phyloP scores from a whole-genome alignment of 1,284 basidiomycete species.

The Sanguinoderma infundibulare region DNA sequence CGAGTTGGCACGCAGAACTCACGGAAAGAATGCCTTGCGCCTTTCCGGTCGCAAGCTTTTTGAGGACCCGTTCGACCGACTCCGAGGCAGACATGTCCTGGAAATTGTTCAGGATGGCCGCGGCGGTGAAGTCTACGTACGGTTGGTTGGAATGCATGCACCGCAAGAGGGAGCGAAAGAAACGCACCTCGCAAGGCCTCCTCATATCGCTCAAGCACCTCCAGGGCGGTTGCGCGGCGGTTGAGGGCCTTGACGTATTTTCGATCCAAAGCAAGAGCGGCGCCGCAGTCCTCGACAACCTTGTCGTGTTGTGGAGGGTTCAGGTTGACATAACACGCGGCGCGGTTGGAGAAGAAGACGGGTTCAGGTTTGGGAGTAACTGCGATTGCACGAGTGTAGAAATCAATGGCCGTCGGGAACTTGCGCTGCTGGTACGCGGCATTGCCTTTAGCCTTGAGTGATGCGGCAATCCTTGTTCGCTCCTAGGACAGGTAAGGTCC shows the following conservation, averaged over 20 bases:
- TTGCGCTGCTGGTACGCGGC: slow-evolving; percentile 83
- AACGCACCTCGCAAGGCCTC: slow-evolving; percentile 78
- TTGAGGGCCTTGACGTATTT: slow-evolving; percentile 96
- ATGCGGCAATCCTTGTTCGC: slow-evolving; percentile 74
- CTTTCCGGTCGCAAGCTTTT: slow-evolving; percentile 78
- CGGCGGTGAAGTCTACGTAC: slow-evolving; percentile 88
- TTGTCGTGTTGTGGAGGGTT: slow-evolving; percentile 82
- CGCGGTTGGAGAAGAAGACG: slow-evolving; percentile 97
- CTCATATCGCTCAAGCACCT: slow-evolving; percentile 77
- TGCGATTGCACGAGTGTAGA: slow-evolving; percentile 93
- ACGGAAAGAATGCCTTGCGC: slow-evolving; percentile 74
- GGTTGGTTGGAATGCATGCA: neutral
- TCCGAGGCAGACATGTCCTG: slow-evolving; percentile 81
- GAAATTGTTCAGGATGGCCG: slow-evolving; percentile 95
- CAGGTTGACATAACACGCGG: slow-evolving; percentile 96
- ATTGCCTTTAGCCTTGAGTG: slow-evolving; percentile 92
- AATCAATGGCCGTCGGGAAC: slow-evolving; percentile 78
- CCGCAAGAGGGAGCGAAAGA: neutral
- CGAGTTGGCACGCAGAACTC: slow-evolving; percentile 25
- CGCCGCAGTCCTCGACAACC: slow-evolving; percentile 91
- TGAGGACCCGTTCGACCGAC: slow-evolving; percentile 91
- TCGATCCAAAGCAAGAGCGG: slow-evolving; percentile 85
- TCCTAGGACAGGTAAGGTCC: slow-evolving; percentile 51
- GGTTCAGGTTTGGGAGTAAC: slow-evolving; percentile 86
- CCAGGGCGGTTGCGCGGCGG: slow-evolving; percentile 87